A percentile compares a stretch with the other conserved stretches of the same genome.
phyloP scores from a whole-genome alignment of 805 yeast species.

The Komagataella mondaviorum region DNA sequence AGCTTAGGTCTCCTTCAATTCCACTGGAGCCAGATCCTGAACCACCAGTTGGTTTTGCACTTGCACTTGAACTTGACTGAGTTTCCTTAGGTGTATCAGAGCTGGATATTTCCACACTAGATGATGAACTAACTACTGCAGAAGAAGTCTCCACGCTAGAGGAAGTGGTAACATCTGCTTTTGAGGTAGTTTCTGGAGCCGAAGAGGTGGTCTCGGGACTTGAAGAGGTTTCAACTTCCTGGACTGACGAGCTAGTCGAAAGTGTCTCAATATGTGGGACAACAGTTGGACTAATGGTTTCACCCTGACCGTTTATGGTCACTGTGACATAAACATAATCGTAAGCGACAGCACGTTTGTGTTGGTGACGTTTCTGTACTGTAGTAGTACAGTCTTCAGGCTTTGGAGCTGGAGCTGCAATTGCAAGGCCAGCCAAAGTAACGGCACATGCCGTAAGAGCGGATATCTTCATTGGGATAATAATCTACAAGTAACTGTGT shows the following conservation, averaged over 20 bases:
- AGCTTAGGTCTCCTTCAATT: conserved; percentile 42
- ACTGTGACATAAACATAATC: conserved; percentile 36
- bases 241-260: conserved; percentile 11
- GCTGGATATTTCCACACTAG: conserved; percentile 11
- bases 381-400: conserved; percentile 23
- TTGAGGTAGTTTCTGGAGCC: conserved; percentile 11
- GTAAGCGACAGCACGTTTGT: conserved; percentile 42
- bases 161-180: background rate
- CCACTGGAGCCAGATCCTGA: conserved; percentile 22
- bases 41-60: conserved; percentile 16
- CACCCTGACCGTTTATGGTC: conserved; percentile 34
- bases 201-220: conserved; percentile 8
- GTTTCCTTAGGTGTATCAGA: conserved; percentile 12
- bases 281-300: conserved; percentile 23
- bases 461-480: background rate
- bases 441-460: conserved; percentile 5
- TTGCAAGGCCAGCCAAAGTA: conserved; percentile 10
- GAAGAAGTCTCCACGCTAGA: conserved; percentile 3
- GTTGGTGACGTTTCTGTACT: conserved; percentile 48
- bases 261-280: conserved; percentile 10
- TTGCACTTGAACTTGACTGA: conserved; percentile 15
- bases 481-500: conserved; percentile 6
- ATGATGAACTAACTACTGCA: conserved; percentile 8
- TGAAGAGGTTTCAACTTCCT: conserved; percentile 16
- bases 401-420: conserved; percentile 18